Evolutionary conservation across 2,329 filamentous ascomycete species (phyloP), one percentile per base, ranked within the genome.

Genomic region (Penicillium sp.): DNA sequence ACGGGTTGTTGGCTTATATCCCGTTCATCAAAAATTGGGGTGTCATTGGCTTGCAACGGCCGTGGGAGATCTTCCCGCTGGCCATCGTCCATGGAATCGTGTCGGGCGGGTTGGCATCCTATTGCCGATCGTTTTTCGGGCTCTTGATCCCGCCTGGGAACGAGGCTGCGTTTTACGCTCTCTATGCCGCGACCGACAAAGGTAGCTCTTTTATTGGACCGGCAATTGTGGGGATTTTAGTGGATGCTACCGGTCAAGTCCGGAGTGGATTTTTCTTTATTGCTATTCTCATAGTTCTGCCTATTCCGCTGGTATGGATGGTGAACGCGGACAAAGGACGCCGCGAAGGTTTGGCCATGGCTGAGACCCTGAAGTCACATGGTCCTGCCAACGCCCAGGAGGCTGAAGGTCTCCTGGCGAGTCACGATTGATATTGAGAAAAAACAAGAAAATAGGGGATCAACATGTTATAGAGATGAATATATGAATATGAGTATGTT

Each of bases 151-250:
- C 92, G 0, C 89, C 90, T 0, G 92, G 92, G 3, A 92, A 86
- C 24, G 92, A 97, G 72, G 92, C 92, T 0, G 91, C 92, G 0
- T 97, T 97, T 69, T 97, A 94, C 69, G 92, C 92, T 0, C 78
- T 97, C 3, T 97, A 96, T 67, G 92, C 92, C 21, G 95, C 96
- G 54, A 97, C 92, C 0, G 92, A 97, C 70, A 97, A 97, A 72
- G 92, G 92, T 0, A 92, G 88, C 38, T 93, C 88, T 64, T 82
- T 96, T 1, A 95, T 97, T 68, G 92, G 92, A 0, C 92, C 92
- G 0, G 88, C 90, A 0, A 90, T 97, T 62, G 92, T 97, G 0
- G 92, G 92, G 0, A 83, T 86, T 27, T 93, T 97, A 55, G 93
- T 93, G 22, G 91, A 96, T 71, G 83, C 77, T 45, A 86, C 86